These are phyloP conservation scores for Evansstolkia leycettana DNA, from an alignment of 495 filamentous ascomycete genomes.

Conservation along the genomic window DNA sequence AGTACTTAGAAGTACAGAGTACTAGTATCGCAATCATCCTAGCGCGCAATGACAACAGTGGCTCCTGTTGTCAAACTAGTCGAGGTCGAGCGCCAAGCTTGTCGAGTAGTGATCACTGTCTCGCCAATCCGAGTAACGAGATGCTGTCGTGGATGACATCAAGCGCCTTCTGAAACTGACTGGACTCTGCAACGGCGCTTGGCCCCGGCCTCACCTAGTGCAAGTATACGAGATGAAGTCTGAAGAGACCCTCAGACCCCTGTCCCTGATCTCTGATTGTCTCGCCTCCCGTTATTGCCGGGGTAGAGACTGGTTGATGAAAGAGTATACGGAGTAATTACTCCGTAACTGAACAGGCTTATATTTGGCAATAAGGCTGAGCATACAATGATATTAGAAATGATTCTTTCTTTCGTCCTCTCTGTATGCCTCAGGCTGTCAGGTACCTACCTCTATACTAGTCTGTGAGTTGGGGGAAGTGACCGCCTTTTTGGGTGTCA, in stretches of 20 bases:
- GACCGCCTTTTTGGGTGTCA: too few relatives aligned
- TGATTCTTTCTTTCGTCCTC: too few relatives aligned
- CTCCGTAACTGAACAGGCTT: too few relatives aligned
- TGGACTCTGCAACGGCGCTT: conserved; percentile 1
- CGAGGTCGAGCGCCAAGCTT: conserved; percentile 7
- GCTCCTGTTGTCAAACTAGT: conserved; percentile 3
- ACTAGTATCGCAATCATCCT: too few relatives aligned
- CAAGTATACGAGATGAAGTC: background rate
- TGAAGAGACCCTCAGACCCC: background rate
- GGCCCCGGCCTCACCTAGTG: background rate
- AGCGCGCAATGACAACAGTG: conserved; percentile 12
- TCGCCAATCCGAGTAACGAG: conserved; percentile 6
- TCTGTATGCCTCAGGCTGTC: too few relatives aligned
- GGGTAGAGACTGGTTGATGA: too few relatives aligned
- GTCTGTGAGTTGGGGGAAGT: too few relatives aligned
- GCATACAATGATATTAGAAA: too few relatives aligned
- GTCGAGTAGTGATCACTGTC: conserved; percentile 7
- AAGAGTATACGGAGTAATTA: conserved; percentile 35
- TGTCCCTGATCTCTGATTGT: background rate
- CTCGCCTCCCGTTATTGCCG: too few relatives aligned
- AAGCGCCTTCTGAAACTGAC: conserved; percentile 29
- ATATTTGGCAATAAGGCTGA: too few relatives aligned
- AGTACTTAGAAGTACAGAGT: conserved; percentile 7
- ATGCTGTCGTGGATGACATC: conserved; percentile 26
- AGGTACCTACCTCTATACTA: too few relatives aligned